Evolutionary conservation across 257 asterid genomes (phyloP).

Genomic region (Fraxinus cuspidata): DNA sequence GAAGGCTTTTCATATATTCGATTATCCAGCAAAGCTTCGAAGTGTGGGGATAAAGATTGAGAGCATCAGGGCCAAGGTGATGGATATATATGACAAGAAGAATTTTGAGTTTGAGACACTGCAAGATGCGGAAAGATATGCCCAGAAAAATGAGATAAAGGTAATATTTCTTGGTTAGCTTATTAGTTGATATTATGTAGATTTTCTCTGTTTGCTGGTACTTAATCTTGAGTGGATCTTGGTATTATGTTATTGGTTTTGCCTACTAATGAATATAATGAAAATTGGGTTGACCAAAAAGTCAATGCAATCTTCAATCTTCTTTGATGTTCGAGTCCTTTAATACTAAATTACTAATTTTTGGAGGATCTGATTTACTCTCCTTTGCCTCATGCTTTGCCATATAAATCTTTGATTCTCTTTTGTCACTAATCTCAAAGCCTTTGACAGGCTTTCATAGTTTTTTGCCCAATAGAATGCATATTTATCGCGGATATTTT

Average conservation of each 20-base stretch:
- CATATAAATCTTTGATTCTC: neutral
- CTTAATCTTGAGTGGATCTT: neutral
- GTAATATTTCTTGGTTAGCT: conserved; percentile 20
- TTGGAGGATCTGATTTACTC: neutral
- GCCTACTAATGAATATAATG: too few relatives aligned
- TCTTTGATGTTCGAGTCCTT: neutral
- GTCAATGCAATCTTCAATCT: neutral
- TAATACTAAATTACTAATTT: neutral
- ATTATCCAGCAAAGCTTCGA: conserved; percentile 44
- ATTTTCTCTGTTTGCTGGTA: neutral
- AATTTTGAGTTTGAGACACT: conserved; percentile 46
- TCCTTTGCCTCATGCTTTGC: neutral
- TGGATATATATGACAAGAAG: conserved; percentile 43
- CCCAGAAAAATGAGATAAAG: conserved; percentile 38
- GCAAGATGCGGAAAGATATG: conserved; percentile 28
- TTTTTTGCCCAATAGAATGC: neutral
- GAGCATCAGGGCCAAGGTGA: conserved; percentile 37
- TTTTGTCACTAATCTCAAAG: neutral
- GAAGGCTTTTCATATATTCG: conserved; percentile 36
- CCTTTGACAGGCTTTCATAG: neutral
- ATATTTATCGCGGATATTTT: too few relatives aligned
- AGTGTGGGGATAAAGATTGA: conserved; percentile 33
- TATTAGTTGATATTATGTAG: neutral
- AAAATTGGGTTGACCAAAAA: neutral
- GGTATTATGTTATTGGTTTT: too few relatives aligned